Evolutionary conservation across 441 rosid species (phyloP), one percentile per base, ranked within the genome.

Genomic region (Brassica hybrid): DNA sequence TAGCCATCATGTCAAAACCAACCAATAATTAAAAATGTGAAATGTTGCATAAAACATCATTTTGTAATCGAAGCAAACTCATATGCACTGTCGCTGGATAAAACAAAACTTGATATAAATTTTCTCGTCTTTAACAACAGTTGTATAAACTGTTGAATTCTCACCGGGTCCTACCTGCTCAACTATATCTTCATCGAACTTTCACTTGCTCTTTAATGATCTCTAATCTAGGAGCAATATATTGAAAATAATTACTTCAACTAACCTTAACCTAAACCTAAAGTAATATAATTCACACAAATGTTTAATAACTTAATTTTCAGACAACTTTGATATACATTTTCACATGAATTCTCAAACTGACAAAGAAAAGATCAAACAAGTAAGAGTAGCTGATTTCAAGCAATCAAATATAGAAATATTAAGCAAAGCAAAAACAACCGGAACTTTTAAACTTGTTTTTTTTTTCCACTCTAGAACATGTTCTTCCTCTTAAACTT

Each of bases 391-490:
- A 17, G 25, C 60, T 3, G 60, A 56, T 56, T 56, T 17, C n/a
- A 56, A 56, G 60, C 60, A 56, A 56, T 56, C 60, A 17, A 56
- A 56, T 56, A 14, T 16, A 52, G 58, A 52, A n/a, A 6, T 6
- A 17, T 7, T 56, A 56, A 56, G 32, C 34, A 59, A 59, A 63
- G 30, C 32, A n/a, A 23, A 43, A 71, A 12, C 11, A 52, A 21
- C 17, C 1, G 18, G 0, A 38, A 56, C 25, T 56, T 54, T 7
- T 7, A 56, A 41, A 64, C 59, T 5, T 57, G 62, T 57, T 76
- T 16, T 41, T 71, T 52, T 3, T n/a, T n/a, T n/a, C n/a, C 57
- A 68, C 64, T 69, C 69, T 76, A 34, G 59, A 77, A 41, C 67
- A 19, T 57, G 67, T 65, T 71, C 67, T 27, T 65, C 48, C 36